These are phyloP conservation scores for Aspergillus sp. DNA, from an alignment of 2,329 filamentous ascomycete genomes.

Conservation along the genomic window DNA sequence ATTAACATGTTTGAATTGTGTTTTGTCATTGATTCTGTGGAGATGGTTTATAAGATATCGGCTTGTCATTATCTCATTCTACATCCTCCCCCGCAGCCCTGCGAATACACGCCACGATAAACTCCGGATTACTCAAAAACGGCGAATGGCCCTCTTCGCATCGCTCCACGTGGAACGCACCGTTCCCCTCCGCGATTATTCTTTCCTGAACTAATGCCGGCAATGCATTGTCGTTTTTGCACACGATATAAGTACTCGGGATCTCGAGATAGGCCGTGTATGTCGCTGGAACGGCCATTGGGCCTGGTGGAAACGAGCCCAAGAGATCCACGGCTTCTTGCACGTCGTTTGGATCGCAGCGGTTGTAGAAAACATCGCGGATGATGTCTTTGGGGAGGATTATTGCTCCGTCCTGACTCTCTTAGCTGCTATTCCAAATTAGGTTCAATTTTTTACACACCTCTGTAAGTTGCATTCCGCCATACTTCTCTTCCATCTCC, in stretches of 20 bases:
- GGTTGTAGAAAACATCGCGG: slow-evolving; percentile 17
- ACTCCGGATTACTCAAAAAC: slow-evolving; percentile 22
- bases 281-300: slow-evolving; percentile 20
- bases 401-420: slow-evolving; percentile 18
- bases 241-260: slow-evolving; percentile 25
- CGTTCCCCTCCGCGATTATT: slow-evolving; percentile 23
- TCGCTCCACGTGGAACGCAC: slow-evolving; percentile 19
- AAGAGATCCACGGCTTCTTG: slow-evolving; percentile 18
- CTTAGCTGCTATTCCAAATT: neutral
- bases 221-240: slow-evolving; percentile 22
- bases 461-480: slow-evolving; percentile 11
- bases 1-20: too few species aligned
- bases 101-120: slow-evolving; percentile 19
- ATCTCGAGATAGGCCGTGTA: slow-evolving; percentile 24
- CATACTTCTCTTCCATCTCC: slow-evolving; percentile 10
- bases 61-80: too few species aligned
- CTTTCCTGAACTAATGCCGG: slow-evolving; percentile 14
- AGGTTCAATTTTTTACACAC: slow-evolving; percentile 5
- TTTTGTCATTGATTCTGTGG: too few species aligned
- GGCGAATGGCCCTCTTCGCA: slow-evolving; percentile 25
- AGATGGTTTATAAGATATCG: too few species aligned
- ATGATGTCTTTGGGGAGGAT: slow-evolving; percentile 9
- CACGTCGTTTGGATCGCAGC: slow-evolving; percentile 18
- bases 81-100: slow-evolving; percentile 17
- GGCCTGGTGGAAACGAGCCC: slow-evolving; percentile 18